A percentile compares a stretch with the other conserved stretches of the same genome.
Evolutionary conservation across 75 land plant genomes (phyloP).

Genomic region (Sequoiadendron giganteum): DNA sequence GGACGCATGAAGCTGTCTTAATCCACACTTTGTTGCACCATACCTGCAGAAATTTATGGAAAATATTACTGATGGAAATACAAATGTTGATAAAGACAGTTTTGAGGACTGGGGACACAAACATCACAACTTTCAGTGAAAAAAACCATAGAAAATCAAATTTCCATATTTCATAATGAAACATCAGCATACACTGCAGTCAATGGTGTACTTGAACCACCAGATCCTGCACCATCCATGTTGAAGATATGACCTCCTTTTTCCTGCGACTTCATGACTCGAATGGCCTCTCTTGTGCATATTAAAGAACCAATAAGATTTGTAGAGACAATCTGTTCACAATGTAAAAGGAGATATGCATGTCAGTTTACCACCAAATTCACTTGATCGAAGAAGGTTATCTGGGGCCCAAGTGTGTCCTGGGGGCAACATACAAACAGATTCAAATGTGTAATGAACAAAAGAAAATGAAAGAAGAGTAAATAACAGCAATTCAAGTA

Average conservation of each 20-base stretch:
- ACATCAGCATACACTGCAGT: constrained; percentile 85
- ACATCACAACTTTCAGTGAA: background rate
- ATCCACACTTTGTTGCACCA: constrained; percentile 96
- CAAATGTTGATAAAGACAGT: background rate
- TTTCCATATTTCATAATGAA: background rate
- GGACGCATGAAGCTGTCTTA: constrained; percentile 88
- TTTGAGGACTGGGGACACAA: background rate
- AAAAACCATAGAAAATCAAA: background rate
- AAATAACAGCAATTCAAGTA: too few relatives aligned
- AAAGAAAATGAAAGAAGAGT: background rate
- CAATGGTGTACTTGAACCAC: constrained; percentile 97
- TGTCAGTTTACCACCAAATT: background rate
- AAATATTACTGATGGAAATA: background rate
- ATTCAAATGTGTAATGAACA: too few relatives aligned
- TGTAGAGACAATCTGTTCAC: constrained; percentile 85
- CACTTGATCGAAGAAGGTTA: background rate
- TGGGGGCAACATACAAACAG: too few relatives aligned
- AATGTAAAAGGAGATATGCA: constrained; percentile 10
- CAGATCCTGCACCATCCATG: constrained; percentile 99
- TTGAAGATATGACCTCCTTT: constrained; percentile 95
- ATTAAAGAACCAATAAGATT: constrained; percentile 90
- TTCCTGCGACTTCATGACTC: constrained; percentile 63
- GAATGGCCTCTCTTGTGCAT: constrained; percentile 95
- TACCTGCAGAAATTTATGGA: constrained; percentile 47
- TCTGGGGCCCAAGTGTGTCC: too few relatives aligned